These are phyloP conservation scores for Aspergillus hiratsukae DNA, from an alignment of 2,329 filamentous ascomycete genomes.

Conservation along the genomic window DNA sequence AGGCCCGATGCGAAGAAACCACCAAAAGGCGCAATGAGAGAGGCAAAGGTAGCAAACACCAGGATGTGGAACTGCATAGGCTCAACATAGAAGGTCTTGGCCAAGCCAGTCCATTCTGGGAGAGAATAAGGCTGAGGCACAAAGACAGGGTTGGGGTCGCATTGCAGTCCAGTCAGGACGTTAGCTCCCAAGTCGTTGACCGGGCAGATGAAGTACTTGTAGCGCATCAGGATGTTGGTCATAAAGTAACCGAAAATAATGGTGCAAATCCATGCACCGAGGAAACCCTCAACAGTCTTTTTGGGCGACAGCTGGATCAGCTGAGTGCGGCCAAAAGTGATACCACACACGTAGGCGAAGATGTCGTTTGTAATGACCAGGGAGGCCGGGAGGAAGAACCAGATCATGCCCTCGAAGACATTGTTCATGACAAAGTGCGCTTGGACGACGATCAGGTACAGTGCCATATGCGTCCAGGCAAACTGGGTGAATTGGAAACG, in stretches of 20 bases:
- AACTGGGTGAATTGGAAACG: constrained; percentile 99
- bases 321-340: constrained; percentile 92
- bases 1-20: constrained; percentile 97
- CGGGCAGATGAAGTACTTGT: constrained; percentile 97
- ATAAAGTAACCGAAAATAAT: constrained; percentile 77
- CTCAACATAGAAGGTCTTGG: constrained; percentile 69
- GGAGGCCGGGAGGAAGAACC: constrained; percentile 94
- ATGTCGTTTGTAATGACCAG: constrained; percentile 99
- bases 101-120: constrained; percentile 65
- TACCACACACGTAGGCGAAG: constrained; percentile 95
- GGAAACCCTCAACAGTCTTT: constrained; percentile 97
- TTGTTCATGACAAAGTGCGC: constrained; percentile 99
- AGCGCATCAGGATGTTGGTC: constrained; percentile 79
- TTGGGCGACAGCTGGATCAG: constrained; percentile 97
- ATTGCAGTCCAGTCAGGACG: constrained; percentile 83
- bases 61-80: constrained; percentile 94
- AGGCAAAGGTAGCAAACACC: constrained; percentile 86
- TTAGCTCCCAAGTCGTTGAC: constrained; percentile 95
- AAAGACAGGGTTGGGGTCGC: constrained; percentile 89
- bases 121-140: constrained; percentile 69
- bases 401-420: constrained; percentile 98
- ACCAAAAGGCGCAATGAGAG: constrained; percentile 92
- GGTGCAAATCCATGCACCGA: constrained; percentile 94
- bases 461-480: constrained; percentile 98
- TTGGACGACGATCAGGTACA: constrained; percentile 96